Evolutionary conservation across 306 rosid genomes (phyloP).

Genomic region (Carpinus fangiana): DNA sequence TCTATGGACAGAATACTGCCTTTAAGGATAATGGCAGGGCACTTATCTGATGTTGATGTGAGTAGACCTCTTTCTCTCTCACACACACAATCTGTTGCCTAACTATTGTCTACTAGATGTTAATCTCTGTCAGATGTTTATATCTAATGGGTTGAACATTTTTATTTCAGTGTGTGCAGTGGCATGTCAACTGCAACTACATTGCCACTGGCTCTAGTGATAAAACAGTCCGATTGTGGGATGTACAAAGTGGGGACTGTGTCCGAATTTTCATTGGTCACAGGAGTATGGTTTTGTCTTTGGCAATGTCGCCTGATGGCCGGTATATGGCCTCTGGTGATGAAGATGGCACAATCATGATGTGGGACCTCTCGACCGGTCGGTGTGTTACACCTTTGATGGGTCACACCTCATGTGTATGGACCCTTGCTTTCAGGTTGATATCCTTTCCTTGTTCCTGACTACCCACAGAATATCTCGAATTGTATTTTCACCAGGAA

Average conservation of each 20-base stretch:
- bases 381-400: slow-evolving; percentile 79
- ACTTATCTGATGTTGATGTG: slow-evolving; percentile 96
- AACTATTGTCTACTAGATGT: slow-evolving; percentile 9
- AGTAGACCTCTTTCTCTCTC: slow-evolving; percentile 38
- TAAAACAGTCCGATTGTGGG: slow-evolving; percentile 94
- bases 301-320: slow-evolving; percentile 98
- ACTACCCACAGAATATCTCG: neutral
- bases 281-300: slow-evolving; percentile 84
- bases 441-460: neutral
- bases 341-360: slow-evolving; percentile 95
- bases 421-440: slow-evolving; percentile 95
- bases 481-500: neutral
- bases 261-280: slow-evolving; percentile 94
- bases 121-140: neutral
- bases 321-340: slow-evolving; percentile 94
- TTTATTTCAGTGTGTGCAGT: slow-evolving; percentile 76
- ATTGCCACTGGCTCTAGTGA: slow-evolving; percentile 97
- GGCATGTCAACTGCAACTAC: slow-evolving; percentile 99
- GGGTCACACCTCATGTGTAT: slow-evolving; percentile 89
- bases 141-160: slow-evolving; percentile 21
- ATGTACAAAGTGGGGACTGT: slow-evolving; percentile 94
- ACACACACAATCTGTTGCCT: neutral
- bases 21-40: slow-evolving; percentile 94
- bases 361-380: slow-evolving; percentile 97
- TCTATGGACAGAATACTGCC: slow-evolving; percentile 94